Base-by-base conservation (phyloP, 31 red algal genomes). In the Porphyra umbilicalis region DNA sequence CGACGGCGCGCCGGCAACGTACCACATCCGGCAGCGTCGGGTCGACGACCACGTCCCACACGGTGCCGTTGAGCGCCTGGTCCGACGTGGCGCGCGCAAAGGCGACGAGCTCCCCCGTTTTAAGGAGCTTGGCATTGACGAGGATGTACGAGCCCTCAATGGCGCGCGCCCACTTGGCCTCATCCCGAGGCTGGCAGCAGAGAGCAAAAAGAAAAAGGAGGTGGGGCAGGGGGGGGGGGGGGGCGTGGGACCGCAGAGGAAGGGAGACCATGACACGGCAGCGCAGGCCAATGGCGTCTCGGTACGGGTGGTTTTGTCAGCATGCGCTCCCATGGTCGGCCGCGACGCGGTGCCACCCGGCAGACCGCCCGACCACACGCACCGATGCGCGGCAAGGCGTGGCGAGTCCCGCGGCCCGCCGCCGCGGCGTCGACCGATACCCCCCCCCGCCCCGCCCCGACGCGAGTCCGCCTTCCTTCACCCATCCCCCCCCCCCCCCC, bases 81-180 rank as follows among this genome's bases (percentile, higher is more conserved):
- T 97, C 94, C 6, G 94, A 93, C 30, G 91, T 97, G 0, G 94
- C 94, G 40, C 94, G 77, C 33, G 94, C 90, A 81, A 97, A 97
- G 30, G 74, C 94, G 36, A 93, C 94, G 36, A 97, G 87, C 29
- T 42, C 79, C 32, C 87, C 83, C 36, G 85, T 77, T 9, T 80
- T 78, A 75, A 97, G 78, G 25, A 97, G 81, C 35, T 88, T 81
- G 10, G 90, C 94, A 77, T 76, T 81, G 0, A 97, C 94, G 71
- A 97, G 83, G 9, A 85, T 83, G 75, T 85, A 93, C 68, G 86
- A 90, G 3, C 87, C 86, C 38, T 92, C 68, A 35, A 97, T 79
- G 16, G 94, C 94, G 36, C 83, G 85, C 68, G 86, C 38, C 92
- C 92, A 94, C 77, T 90, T 90, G 31, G 85, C 83, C 44, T 86